Percentiles rank a stretch among this genome's conserved stretches.
Evolutionary conservation across 2,329 filamentous ascomycete genomes (phyloP).

Genomic region (Nemania sp.): DNA sequence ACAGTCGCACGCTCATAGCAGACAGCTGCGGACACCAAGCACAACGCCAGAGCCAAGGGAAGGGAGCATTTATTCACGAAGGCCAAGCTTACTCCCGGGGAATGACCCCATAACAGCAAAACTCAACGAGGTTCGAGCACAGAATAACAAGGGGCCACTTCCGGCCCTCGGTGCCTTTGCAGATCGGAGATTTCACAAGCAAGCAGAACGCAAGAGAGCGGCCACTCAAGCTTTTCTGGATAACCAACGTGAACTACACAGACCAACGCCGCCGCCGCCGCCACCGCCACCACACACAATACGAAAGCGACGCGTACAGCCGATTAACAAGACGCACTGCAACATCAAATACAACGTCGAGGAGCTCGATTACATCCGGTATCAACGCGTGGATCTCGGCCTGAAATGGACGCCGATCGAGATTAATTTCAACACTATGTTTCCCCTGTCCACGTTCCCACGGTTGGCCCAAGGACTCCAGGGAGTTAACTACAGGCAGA

Average conservation of each 20-base stretch:
- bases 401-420: conserved; percentile 30
- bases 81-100: background rate
- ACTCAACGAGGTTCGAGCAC: conserved; percentile 31
- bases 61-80: conserved; percentile 14
- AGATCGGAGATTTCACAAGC: background rate
- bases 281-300: conserved; percentile 4
- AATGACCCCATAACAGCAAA: conserved; percentile 31
- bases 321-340: conserved; percentile 28
- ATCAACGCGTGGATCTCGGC: conserved; percentile 33
- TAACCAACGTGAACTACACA: background rate
- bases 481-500: conserved; percentile 38
- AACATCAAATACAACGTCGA: conserved; percentile 39
- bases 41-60: conserved; percentile 28
- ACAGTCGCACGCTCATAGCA: background rate
- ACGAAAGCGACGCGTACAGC: conserved; percentile 15
- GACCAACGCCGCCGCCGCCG: background rate
- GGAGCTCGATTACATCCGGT: conserved; percentile 38
- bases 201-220: background rate
- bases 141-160: conserved; percentile 26
- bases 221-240: background rate
- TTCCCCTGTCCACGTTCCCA: conserved; percentile 24
- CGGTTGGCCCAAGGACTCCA: conserved; percentile 37
- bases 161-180: conserved; percentile 19
- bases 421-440: conserved; percentile 27
- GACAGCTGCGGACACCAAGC: conserved; percentile 22